Evolutionary conservation across 2,329 filamentous ascomycete genomes (phyloP).

Genomic region (Ophiostoma triangulosporum): DNA sequence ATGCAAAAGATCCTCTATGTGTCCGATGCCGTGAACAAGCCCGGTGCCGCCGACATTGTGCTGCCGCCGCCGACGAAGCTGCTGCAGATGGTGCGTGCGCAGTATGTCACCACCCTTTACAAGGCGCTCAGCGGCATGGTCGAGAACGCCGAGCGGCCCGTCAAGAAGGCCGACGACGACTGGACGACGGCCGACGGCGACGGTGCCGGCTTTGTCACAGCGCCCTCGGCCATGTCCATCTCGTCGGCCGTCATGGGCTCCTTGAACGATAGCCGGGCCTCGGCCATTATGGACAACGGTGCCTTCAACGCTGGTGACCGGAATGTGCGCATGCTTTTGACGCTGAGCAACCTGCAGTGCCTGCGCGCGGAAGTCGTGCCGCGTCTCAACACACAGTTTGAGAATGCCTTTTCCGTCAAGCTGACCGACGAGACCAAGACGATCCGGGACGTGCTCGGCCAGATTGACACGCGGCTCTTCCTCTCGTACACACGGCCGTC

Average conservation of each 20-base stretch:
- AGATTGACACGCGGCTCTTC: conserved; percentile 87
- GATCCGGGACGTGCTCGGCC: conserved; percentile 75
- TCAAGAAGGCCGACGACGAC: conserved; percentile 50
- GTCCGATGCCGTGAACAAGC: conserved; percentile 66
- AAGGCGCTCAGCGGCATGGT: conserved; percentile 92
- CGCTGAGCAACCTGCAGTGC: conserved; percentile 78
- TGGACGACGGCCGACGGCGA: conserved; percentile 34
- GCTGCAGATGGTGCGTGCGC: conserved; percentile 76
- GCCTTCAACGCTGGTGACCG: conserved; percentile 42
- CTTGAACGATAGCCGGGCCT: conserved; percentile 16
- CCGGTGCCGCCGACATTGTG: conserved; percentile 63
- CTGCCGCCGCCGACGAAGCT: conserved; percentile 75
- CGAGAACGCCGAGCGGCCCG: conserved; percentile 75
- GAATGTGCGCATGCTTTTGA: conserved; percentile 88
- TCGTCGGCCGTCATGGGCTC: conserved; percentile 6
- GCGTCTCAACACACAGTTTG: conserved; percentile 80
- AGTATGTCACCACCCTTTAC: conserved; percentile 89
- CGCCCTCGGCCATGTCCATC: conserved; percentile 2
- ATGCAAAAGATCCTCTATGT: conserved; percentile 96
- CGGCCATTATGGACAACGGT: conserved; percentile 27
- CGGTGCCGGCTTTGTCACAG: conserved; percentile 23
- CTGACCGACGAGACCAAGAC: conserved; percentile 87
- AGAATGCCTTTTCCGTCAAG: conserved; percentile 86
- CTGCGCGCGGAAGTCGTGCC: conserved; percentile 74
- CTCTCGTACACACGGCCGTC: conserved; percentile 78